phyloP scores from a whole-genome alignment of 768 basidiomycete genomes.

The Leccinellum albellum region DNA sequence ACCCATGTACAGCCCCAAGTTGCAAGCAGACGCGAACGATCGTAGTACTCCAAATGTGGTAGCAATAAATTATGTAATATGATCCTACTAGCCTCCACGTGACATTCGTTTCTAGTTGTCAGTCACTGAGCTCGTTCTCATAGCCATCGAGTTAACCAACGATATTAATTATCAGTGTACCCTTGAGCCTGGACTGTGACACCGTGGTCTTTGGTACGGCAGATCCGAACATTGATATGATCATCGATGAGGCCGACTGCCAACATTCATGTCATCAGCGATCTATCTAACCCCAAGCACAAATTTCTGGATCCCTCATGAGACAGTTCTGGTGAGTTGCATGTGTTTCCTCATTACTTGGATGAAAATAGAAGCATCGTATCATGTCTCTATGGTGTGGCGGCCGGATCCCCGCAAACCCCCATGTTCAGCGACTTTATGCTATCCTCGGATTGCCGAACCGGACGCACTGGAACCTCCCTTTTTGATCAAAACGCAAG shows the following conservation, averaged over 20 bases:
- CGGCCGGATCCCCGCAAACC: background rate
- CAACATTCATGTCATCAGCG: background rate
- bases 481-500: background rate
- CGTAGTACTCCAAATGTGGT: background rate
- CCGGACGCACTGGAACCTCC: background rate
- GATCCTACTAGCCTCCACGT: too few species aligned
- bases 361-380: background rate
- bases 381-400: conserved; percentile 1
- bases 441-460: background rate
- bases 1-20: conserved; percentile 14
- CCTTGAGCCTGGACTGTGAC: background rate
- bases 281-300: background rate
- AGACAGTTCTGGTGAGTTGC: background rate
- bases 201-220: background rate
- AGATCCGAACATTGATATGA: background rate
- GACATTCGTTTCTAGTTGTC: too few species aligned
- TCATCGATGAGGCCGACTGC: background rate
- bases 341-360: background rate
- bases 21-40: background rate
- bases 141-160: background rate
- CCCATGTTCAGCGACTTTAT: background rate
- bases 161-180: too few species aligned
- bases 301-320: background rate
- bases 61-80: background rate
- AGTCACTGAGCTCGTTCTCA: background rate